Conservation (phyloP, 495 filamentous ascomycete species). For the Pyronema domesticum region DNA sequence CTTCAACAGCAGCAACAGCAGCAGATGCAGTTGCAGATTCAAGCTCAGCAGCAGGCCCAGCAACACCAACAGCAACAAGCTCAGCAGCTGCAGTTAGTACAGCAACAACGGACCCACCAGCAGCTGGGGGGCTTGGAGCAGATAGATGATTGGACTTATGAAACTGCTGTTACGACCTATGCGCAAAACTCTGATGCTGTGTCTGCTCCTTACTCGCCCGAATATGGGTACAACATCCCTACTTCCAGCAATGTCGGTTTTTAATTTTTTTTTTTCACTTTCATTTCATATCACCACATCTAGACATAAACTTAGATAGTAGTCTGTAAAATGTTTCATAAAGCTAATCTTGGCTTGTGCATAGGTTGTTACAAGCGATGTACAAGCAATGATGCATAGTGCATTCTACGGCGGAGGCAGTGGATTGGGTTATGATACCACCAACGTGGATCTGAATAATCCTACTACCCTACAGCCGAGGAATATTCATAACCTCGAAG, state of each 20-base stretch:
- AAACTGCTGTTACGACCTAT: background rate
- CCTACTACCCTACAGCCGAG: background rate
- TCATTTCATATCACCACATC: background rate
- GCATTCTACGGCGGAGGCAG: background rate
- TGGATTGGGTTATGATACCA: background rate
- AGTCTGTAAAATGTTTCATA: background rate
- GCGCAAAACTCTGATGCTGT: background rate
- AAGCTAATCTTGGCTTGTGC: background rate
- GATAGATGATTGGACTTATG: no score
- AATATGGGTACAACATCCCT: background rate
- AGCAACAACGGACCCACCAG: no score
- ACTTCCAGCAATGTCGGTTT: constrained; percentile 2
- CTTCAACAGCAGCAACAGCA: no score
- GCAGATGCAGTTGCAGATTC: no score
- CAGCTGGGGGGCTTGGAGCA: no score
- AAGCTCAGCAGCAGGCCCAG: no score
- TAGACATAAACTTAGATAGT: no score
- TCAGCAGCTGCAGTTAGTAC: no score
- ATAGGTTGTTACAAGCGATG: background rate
- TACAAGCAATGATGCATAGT: background rate
- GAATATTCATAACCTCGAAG: background rate
- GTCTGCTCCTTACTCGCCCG: background rate
- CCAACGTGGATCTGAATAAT: background rate
- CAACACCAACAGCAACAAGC: no score
- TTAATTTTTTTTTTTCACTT: constrained; percentile 1